Conservation (phyloP, 1,139 yeast genomes). For the Yamadazyma dendronema region DNA sequence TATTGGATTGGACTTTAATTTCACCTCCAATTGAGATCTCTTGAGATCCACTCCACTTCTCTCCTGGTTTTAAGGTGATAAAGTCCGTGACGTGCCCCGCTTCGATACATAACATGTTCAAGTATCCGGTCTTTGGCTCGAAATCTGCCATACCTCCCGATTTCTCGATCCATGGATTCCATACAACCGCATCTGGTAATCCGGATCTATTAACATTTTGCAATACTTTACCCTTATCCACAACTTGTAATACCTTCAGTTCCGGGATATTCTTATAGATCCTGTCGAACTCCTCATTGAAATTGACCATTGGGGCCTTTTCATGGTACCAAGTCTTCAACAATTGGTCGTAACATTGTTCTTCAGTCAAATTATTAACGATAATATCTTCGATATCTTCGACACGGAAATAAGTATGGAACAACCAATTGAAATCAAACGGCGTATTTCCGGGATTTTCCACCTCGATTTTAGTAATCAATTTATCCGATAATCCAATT, state of each 20-base stretch:
- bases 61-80: slow-evolving; percentile 60
- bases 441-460: slow-evolving; percentile 61
- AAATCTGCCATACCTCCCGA: slow-evolving; percentile 83
- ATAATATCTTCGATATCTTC: slow-evolving; percentile 75
- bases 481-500: slow-evolving; percentile 54
- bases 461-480: slow-evolving; percentile 72
- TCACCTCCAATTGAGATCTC: slow-evolving; percentile 39
- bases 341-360: slow-evolving; percentile 72
- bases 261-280: slow-evolving; percentile 65
- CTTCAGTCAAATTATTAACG: slow-evolving; percentile 75
- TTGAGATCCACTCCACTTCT: slow-evolving; percentile 59
- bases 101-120: slow-evolving; percentile 89
- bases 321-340: slow-evolving; percentile 61
- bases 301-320: slow-evolving; percentile 68
- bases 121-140: slow-evolving; percentile 78
- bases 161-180: slow-evolving; percentile 96
- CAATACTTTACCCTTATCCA: slow-evolving; percentile 66
- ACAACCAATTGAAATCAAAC: slow-evolving; percentile 89
- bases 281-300: slow-evolving; percentile 80
- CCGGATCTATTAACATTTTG: slow-evolving; percentile 64
- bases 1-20: slow-evolving; percentile 43
- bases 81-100: slow-evolving; percentile 84
- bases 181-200: slow-evolving; percentile 87
- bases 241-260: slow-evolving; percentile 58
- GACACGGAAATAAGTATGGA: slow-evolving; percentile 85